Percentiles rank a stretch among this genome's conserved stretches.
Conservation (phyloP, 257 asterid genomes). For the Capsicum chinense region DNA sequence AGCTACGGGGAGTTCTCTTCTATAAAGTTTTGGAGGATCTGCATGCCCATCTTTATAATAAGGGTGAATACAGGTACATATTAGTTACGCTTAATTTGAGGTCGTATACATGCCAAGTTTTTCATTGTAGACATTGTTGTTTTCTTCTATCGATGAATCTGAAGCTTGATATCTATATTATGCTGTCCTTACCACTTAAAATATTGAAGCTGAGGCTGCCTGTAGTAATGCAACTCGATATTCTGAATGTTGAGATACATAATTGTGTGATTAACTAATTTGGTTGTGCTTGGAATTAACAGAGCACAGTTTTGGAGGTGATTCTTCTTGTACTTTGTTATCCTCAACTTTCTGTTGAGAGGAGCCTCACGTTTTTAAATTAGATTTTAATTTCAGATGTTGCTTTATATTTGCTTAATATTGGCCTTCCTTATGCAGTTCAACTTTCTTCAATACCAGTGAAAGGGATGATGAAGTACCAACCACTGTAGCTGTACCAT, state of each 20-base stretch:
- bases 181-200: slow-evolving; percentile 15
- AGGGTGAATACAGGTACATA: slow-evolving; percentile 86
- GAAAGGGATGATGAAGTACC: slow-evolving; percentile 82
- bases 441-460: slow-evolving; percentile 61
- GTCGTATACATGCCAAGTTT: not conserved
- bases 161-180: not conserved
- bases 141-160: not conserved
- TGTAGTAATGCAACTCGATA: not conserved
- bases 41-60: slow-evolving; percentile 95
- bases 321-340: slow-evolving; percentile 13
- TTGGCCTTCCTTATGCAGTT: slow-evolving; percentile 54
- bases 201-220: slow-evolving; percentile 16
- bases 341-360: slow-evolving; percentile 18
- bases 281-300: not conserved
- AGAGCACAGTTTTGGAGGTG: not conserved
- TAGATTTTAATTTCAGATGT: slow-evolving; percentile 28
- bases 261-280: slow-evolving; percentile 10
- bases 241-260: not conserved
- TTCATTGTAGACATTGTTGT: not conserved
- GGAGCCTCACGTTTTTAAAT: slow-evolving; percentile 12
- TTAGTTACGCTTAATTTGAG: slow-evolving; percentile 25
- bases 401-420: slow-evolving; percentile 21
- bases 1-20: slow-evolving; percentile 89
- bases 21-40: slow-evolving; percentile 95
- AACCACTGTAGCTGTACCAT: slow-evolving; percentile 57